These are phyloP conservation scores for Apophysomyces sp. DNA, from an alignment of 371 early-diverging fungal species.

Conservation along the genomic window DNA sequence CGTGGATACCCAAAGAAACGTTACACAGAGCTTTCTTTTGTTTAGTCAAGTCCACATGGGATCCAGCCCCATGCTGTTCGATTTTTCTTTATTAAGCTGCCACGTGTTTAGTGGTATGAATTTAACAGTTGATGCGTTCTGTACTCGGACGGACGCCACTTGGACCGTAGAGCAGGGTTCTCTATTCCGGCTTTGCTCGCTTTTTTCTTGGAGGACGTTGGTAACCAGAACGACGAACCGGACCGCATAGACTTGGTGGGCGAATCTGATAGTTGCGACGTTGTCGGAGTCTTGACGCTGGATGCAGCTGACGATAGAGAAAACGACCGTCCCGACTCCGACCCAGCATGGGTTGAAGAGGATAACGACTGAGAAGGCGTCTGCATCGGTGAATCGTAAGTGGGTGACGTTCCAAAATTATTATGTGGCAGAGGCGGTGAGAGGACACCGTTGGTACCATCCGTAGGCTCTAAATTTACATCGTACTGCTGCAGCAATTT, in stretches of 20 bases:
- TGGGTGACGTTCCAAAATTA: background rate
- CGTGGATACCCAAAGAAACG: background rate
- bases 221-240: background rate
- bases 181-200: background rate
- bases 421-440: background rate
- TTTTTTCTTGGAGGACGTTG: background rate
- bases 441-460: background rate
- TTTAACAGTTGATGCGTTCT: background rate
- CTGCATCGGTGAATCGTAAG: background rate
- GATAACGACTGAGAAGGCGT: background rate
- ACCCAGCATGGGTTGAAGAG: background rate
- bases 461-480: background rate
- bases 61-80: background rate
- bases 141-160: background rate
- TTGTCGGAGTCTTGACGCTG: background rate
- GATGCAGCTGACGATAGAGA: background rate
- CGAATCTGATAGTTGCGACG: background rate
- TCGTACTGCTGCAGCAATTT: conserved; percentile 13
- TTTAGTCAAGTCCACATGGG: background rate
- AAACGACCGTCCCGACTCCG: background rate
- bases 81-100: background rate
- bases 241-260: background rate
- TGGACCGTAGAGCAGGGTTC: background rate
- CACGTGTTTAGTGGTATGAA: background rate
- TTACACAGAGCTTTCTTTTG: background rate